Conservation (phyloP, 2,329 filamentous ascomycete genomes). For the Dothideomycetes sp. region DNA sequence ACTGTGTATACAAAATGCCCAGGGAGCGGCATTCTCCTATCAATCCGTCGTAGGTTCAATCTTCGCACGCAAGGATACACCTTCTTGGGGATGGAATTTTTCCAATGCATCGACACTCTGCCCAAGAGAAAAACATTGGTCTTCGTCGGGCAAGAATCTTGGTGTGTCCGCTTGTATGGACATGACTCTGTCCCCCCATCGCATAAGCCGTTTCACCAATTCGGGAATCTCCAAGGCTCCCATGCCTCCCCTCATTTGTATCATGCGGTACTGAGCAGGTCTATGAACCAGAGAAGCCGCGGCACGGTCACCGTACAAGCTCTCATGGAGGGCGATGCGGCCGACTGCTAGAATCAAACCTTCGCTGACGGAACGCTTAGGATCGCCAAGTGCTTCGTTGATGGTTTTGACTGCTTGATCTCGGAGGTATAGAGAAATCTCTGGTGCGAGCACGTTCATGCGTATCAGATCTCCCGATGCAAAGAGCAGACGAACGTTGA, state of each 20-base stretch:
- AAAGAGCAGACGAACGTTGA: slow-evolving; percentile 26
- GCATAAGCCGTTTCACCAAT: slow-evolving; percentile 27
- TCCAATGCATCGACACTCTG: slow-evolving; percentile 24
- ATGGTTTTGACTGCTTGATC: slow-evolving; percentile 37
- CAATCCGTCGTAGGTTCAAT: too few relatives aligned
- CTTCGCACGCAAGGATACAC: slow-evolving; percentile 22
- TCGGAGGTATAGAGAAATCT: slow-evolving; percentile 35
- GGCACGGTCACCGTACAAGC: slow-evolving; percentile 26
- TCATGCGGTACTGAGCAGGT: slow-evolving; percentile 27
- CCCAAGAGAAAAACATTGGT: slow-evolving; percentile 3
- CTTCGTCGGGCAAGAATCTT: slow-evolving; percentile 23
- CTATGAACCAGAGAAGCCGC: slow-evolving; percentile 24
- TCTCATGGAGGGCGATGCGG: slow-evolving; percentile 27
- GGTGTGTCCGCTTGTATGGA: slow-evolving; percentile 24
- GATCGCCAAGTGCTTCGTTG: slow-evolving; percentile 30
- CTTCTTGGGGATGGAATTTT: slow-evolving; percentile 23
- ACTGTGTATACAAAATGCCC: too few relatives aligned
- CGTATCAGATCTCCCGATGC: slow-evolving; percentile 26
- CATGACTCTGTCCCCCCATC: slow-evolving; percentile 26
- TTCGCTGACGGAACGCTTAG: slow-evolving; percentile 29
- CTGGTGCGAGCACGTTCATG: slow-evolving; percentile 30
- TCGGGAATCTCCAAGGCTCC: slow-evolving; percentile 22
- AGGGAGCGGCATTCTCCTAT: too few relatives aligned
- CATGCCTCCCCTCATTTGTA: slow-evolving; percentile 26
- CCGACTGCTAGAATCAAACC: slow-evolving; percentile 39